phyloP scores from a whole-genome alignment of 1,284 basidiomycete species.

The Ceratobasidium sp. region DNA sequence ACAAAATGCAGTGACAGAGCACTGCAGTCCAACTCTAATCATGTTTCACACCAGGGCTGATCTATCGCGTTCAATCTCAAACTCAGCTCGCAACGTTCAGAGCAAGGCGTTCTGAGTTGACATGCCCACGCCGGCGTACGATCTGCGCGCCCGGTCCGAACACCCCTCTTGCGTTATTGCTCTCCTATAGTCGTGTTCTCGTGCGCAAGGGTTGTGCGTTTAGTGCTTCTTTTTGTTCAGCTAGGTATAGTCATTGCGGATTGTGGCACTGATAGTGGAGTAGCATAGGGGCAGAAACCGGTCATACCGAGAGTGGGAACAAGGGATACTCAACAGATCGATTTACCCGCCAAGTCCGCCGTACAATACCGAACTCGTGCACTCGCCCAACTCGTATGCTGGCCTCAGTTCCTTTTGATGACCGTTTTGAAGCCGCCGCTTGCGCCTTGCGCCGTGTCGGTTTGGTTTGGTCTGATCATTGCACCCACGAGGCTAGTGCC shows the following conservation, averaged over 20 bases:
- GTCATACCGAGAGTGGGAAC: background rate
- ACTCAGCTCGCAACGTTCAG: conserved; percentile 12
- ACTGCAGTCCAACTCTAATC: background rate
- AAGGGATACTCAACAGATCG: background rate
- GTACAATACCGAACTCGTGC: conserved; percentile 9
- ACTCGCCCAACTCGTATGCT: background rate
- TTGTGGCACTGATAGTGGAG: background rate
- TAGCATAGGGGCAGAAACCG: conserved; percentile 9
- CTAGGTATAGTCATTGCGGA: background rate
- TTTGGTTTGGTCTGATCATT: conserved; percentile 19
- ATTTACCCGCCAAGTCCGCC: conserved; percentile 12
- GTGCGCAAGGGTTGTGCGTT: background rate
- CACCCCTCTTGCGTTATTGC: conserved; percentile 12
- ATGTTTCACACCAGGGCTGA: background rate
- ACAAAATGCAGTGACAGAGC: conserved; percentile 5
- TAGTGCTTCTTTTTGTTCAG: conserved; percentile 2
- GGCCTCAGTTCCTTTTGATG: conserved; percentile 26
- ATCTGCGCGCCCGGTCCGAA: conserved; percentile 13
- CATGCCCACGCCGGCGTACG: background rate
- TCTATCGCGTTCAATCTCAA: background rate
- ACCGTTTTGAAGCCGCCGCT: background rate
- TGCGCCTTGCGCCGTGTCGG: conserved; percentile 19
- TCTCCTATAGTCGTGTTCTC: background rate
- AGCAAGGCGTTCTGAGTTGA: background rate
- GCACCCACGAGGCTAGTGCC: conserved; percentile 17